These are phyloP conservation scores for Phlebiopsis gigantea DNA, from an alignment of 768 basidiomycete species.

Conservation along the genomic window DNA sequence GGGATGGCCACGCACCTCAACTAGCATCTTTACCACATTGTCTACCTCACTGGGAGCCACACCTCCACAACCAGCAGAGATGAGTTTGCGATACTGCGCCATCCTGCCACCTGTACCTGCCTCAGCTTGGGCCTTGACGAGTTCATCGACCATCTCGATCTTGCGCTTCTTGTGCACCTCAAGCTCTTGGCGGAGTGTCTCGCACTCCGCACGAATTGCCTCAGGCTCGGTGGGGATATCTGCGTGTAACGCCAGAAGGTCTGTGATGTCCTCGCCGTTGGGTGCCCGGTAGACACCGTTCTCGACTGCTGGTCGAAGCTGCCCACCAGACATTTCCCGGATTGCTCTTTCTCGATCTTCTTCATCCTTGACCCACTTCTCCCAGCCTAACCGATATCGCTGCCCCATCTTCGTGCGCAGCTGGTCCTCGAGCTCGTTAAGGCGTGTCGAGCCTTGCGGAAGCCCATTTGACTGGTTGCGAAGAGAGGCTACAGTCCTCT, in stretches of 20 bases:
- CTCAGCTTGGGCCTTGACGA: conserved; percentile 81
- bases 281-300: conserved; percentile 26
- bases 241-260: conserved; percentile 53
- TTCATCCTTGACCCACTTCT: conserved; percentile 89
- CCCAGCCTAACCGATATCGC: conserved; percentile 83
- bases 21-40: conserved; percentile 73
- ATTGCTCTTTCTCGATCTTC: conserved; percentile 69
- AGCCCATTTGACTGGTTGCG: conserved; percentile 65
- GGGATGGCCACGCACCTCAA: conserved; percentile 54
- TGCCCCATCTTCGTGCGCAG: conserved; percentile 73
- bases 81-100: conserved; percentile 82
- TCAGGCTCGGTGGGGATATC: conserved; percentile 56
- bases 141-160: conserved; percentile 64
- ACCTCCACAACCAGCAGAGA: conserved; percentile 87
- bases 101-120: conserved; percentile 87
- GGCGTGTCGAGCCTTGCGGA: conserved; percentile 47
- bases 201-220: conserved; percentile 49
- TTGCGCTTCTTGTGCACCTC: conserved; percentile 61
- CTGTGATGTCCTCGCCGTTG: conserved; percentile 31
- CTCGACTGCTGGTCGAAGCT: conserved; percentile 37
- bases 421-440: conserved; percentile 60
- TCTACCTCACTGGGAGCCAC: conserved; percentile 86
- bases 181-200: conserved; percentile 60
- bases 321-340: conserved; percentile 56
- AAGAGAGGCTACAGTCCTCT: conserved; percentile 67